phyloP scores from a whole-genome alignment of 1,139 yeast species.

The Debaryomyces coudertii region DNA sequence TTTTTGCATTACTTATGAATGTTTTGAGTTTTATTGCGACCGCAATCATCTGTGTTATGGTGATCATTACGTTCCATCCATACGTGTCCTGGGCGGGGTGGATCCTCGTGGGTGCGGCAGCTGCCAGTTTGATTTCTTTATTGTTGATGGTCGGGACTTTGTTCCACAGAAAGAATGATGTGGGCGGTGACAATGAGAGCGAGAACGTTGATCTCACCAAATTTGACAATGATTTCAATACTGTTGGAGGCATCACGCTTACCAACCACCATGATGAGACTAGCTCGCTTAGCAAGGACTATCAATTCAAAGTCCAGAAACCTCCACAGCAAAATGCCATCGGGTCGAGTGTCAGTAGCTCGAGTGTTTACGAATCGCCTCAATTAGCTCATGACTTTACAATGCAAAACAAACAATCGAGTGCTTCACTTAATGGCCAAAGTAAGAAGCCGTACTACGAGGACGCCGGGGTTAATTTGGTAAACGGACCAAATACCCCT shows the following conservation, averaged over 20 bases:
- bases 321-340: constrained; percentile 2
- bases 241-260: constrained; percentile 4
- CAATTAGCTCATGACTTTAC: constrained; percentile 43
- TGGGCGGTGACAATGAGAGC: constrained; percentile 30
- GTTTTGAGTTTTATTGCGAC: constrained; percentile 55
- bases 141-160: constrained; percentile 30
- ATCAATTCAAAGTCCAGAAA: constrained; percentile 25
- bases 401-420: constrained; percentile 15
- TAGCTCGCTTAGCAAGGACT: constrained; percentile 32
- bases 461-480: constrained; percentile 26
- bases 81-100: constrained; percentile 69
- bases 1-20: constrained; percentile 32
- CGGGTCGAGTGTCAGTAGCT: constrained; percentile 18
- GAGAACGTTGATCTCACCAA: constrained; percentile 20
- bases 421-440: constrained; percentile 11
- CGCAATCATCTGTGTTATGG: constrained; percentile 55
- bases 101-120: constrained; percentile 69
- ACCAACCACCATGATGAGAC: constrained; percentile 9
- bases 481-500: constrained; percentile 39
- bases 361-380: constrained; percentile 39
- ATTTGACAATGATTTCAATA: constrained; percentile 21
- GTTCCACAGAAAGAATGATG: constrained; percentile 25
- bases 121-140: constrained; percentile 46
- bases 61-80: constrained; percentile 62
- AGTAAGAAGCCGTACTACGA: constrained; percentile 22